Base-by-base conservation (phyloP, 1,284 basidiomycete genomes). In the Albatrellus sp. region DNA sequence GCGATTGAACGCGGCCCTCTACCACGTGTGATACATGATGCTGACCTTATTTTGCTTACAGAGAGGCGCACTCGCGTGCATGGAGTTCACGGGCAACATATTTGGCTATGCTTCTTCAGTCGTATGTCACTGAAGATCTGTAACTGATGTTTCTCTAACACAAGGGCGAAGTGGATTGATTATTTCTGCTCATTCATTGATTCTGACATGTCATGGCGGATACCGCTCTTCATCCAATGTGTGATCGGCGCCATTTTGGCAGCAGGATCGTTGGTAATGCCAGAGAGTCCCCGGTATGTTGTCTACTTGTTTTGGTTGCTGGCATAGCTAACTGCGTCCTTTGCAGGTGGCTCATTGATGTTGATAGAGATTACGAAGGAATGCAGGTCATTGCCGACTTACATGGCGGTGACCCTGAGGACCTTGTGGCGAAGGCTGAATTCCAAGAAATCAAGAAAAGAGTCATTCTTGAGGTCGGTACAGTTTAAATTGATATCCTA, bases 11-110 rank as follows among this genome's bases (percentile, higher is more conserved):
- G 35, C 31, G 19, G 17, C 32, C 28, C 31, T 42, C 36, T 14
- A 44, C 13, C 9, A 19, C 44, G n/a, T 43, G n/a, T 40, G 39
- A 29, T 28, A 40, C 40, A 37, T 43, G 9, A 38, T 47, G 13
- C 37, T 40, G 7, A 37, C 48, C 14, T 35, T 34, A 7, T 3
- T 24, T 24, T 24, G 24, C 30, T 42, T 45, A 14, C 55, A 92
- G 82, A 76, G 91, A 56, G 91, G 91, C 43, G 82, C 88, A 42
- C 68, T 96, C 41, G 94, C 92, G 3, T 96, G 91, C 56, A 92
- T 98, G 73, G 94, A 98, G 59, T 98, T 98, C 60, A 97, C 94
- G 0, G 85, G 82, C 45, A 91, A 92, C 58, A 86, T 98, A 54
- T 70, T 91, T 48, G 94, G 94, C 40, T 98, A 98, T 60, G 84